These are phyloP conservation scores for Friedmanniomyces simplex DNA, from an alignment of 495 filamentous ascomycete species.

Conservation along the genomic window DNA sequence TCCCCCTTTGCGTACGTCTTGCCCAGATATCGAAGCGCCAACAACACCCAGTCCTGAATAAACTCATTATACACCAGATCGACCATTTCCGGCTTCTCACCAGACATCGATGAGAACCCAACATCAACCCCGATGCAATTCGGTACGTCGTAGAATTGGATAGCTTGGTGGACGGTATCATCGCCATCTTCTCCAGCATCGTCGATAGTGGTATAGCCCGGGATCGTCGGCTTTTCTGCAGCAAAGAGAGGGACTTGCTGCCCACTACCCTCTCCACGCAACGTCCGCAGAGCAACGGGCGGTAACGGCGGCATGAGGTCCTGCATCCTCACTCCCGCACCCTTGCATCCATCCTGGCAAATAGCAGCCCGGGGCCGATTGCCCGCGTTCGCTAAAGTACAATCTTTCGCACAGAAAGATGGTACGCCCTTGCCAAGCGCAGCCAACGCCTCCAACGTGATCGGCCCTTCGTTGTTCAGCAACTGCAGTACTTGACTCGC, in stretches of 20 bases:
- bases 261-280: not conserved
- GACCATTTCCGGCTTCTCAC: slow-evolving; percentile 52
- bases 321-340: not conserved
- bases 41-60: slow-evolving; percentile 64
- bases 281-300: slow-evolving; percentile 1
- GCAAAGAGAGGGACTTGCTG: not conserved
- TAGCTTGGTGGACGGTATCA: slow-evolving; percentile 69
- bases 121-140: slow-evolving; percentile 68
- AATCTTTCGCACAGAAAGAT: too few species aligned
- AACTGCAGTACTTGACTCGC: slow-evolving; percentile 60
- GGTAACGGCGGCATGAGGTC: slow-evolving; percentile 10
- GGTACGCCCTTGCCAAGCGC: not conserved
- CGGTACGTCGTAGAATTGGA: slow-evolving; percentile 66
- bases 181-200: slow-evolving; percentile 81
- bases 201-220: slow-evolving; percentile 84
- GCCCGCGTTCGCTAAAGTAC: too few species aligned
- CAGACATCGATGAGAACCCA: slow-evolving; percentile 35
- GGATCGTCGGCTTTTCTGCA: slow-evolving; percentile 35
- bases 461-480: slow-evolving; percentile 59
- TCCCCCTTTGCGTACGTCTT: slow-evolving; percentile 48
- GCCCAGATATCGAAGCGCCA: slow-evolving; percentile 60
- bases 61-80: slow-evolving; percentile 90
- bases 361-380: too few species aligned
- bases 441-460: slow-evolving; percentile 33
- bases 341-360: too few species aligned